Conservation (phyloP, 768 basidiomycete genomes). For the Pulveroboletus sp. region DNA sequence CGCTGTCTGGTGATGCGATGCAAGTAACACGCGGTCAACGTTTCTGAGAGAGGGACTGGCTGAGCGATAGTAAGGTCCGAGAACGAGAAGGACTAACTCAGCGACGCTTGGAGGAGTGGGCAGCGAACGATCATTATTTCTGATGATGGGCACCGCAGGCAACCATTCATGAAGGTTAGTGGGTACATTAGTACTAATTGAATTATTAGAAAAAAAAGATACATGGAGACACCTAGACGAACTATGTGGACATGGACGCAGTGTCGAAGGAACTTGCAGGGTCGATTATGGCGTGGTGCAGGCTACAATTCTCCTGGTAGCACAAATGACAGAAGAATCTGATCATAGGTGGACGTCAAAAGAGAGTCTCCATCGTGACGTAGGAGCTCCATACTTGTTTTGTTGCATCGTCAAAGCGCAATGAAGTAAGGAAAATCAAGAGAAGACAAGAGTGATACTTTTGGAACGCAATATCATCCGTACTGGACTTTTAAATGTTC, state of each 20-base stretch:
- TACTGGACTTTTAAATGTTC: slow-evolving; percentile 8
- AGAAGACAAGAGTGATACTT: not conserved
- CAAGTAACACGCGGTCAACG: not conserved
- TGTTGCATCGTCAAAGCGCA: slow-evolving; percentile 7
- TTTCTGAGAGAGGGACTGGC: slow-evolving; percentile 5
- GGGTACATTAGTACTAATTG: not conserved
- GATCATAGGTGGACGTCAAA: slow-evolving; percentile 1
- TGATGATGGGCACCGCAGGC: not conserved
- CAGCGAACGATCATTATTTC: not conserved
- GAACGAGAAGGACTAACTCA: slow-evolving; percentile 9
- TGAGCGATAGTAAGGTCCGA: not conserved
- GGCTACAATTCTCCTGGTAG: not conserved
- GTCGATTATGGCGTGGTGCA: not conserved
- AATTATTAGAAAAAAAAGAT: slow-evolving; percentile 3
- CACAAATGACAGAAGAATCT: not conserved
- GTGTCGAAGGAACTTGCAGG: not conserved
- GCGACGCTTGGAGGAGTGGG: not conserved
- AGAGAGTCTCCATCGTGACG: not conserved
- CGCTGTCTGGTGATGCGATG: not conserved
- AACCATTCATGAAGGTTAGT: not conserved
- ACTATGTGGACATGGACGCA: slow-evolving; percentile 1
- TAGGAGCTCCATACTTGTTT: slow-evolving; percentile 4
- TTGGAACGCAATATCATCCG: not conserved
- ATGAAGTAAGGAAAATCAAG: not conserved
- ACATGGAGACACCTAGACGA: not conserved